phyloP scores from a whole-genome alignment of 345 rosid genomes.

The Litchi chinensis region DNA sequence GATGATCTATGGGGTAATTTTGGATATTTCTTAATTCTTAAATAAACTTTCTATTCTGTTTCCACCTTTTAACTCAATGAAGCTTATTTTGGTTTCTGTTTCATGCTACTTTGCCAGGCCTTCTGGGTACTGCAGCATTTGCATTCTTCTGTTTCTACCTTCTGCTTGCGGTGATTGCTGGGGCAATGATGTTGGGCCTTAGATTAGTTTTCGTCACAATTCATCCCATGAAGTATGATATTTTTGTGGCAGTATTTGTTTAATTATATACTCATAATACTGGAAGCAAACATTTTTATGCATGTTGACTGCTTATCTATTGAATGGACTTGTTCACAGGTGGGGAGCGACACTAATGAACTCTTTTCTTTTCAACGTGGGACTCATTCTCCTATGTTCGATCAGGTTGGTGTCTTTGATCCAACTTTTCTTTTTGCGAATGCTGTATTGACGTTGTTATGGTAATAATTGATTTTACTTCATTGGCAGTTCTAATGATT shows the following conservation, averaged over 20 bases:
- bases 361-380: slow-evolving; percentile 98
- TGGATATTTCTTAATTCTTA: slow-evolving; percentile 7
- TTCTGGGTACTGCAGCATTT: slow-evolving; percentile 91
- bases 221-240: slow-evolving; percentile 90
- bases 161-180: slow-evolving; percentile 91
- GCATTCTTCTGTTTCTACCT: slow-evolving; percentile 98
- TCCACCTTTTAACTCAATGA: background rate
- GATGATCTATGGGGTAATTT: slow-evolving; percentile 91
- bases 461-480: background rate
- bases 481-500: background rate
- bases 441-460: background rate
- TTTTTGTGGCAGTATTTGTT: slow-evolving; percentile 15
- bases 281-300: slow-evolving; percentile 1
- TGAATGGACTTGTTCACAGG: slow-evolving; percentile 45
- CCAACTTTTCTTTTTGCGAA: background rate
- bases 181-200: slow-evolving; percentile 97
- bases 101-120: slow-evolving; percentile 56
- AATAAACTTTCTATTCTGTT: background rate
- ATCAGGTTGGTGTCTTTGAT: slow-evolving; percentile 60
- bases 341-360: slow-evolving; percentile 99
- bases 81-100: slow-evolving; percentile 19
- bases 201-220: slow-evolving; percentile 85
- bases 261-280: background rate
- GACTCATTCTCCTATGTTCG: slow-evolving; percentile 88
- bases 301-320: slow-evolving; percentile 30